Percentiles rank a stretch among this genome's conserved stretches.
Conservation (phyloP, 2,329 filamentous ascomycete genomes). For the Emydomyces testavorans region DNA sequence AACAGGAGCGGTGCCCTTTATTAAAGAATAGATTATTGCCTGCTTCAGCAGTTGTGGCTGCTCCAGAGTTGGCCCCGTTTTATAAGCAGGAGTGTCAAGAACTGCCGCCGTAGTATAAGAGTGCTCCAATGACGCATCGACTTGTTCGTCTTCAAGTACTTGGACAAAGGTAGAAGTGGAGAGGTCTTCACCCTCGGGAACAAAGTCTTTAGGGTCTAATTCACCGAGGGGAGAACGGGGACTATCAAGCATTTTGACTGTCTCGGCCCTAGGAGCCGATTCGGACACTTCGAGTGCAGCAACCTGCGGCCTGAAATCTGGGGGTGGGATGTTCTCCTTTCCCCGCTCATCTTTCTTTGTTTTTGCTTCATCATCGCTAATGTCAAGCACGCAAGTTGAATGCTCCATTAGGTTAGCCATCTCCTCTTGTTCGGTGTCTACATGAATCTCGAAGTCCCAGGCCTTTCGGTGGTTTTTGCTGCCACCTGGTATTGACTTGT, state of each 20-base stretch:
- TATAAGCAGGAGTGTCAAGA: neutral
- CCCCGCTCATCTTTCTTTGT: slow-evolving; percentile 51
- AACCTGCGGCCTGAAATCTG: slow-evolving; percentile 46
- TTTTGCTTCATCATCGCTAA: slow-evolving; percentile 69
- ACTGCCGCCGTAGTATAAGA: neutral
- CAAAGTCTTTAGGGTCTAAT: slow-evolving; percentile 56
- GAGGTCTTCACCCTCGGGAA: slow-evolving; percentile 46
- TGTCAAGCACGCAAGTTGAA: slow-evolving; percentile 73
- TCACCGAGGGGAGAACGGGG: slow-evolving; percentile 56
- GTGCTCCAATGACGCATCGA: neutral
- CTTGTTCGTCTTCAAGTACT: slow-evolving; percentile 9
- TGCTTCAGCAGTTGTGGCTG: slow-evolving; percentile 9
- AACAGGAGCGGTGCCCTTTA: slow-evolving; percentile 20
- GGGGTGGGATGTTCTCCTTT: slow-evolving; percentile 88
- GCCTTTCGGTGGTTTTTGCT: slow-evolving; percentile 46
- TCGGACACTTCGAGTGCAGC: slow-evolving; percentile 19
- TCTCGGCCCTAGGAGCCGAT: slow-evolving; percentile 17
- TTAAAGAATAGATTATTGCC: slow-evolving; percentile 13
- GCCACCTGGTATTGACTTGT: slow-evolving; percentile 34
- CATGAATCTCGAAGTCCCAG: slow-evolving; percentile 92
- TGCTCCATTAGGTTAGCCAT: slow-evolving; percentile 90
- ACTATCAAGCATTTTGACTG: slow-evolving; percentile 51
- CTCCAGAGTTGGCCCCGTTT: neutral
- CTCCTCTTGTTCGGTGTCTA: slow-evolving; percentile 81
- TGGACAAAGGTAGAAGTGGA: neutral